Conservation (phyloP, 2,329 filamentous ascomycete genomes). For the Aspergillus carbonarius region DNA sequence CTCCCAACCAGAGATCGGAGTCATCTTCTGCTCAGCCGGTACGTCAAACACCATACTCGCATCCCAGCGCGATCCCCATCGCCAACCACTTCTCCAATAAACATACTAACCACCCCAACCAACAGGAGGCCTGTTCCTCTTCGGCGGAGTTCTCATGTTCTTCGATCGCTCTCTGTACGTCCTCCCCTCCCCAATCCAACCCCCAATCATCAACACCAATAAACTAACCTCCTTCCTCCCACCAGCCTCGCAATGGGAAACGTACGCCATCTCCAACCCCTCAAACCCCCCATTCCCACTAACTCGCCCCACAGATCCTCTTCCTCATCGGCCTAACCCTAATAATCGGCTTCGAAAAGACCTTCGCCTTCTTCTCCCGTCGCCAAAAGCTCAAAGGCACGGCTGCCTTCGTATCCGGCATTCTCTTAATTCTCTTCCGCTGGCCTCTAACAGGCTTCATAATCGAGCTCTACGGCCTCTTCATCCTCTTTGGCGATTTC, state of each 20-base stretch:
- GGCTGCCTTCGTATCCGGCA: constrained; percentile 78
- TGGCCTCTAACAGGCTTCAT: constrained; percentile 92
- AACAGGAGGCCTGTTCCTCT: constrained; percentile 86
- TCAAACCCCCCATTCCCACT: constrained; percentile 11
- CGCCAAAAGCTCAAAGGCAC: constrained; percentile 91
- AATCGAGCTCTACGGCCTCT: constrained; percentile 88
- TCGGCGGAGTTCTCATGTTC: constrained; percentile 92
- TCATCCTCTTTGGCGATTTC: constrained; percentile 94
- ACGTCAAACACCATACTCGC: constrained; percentile 48
- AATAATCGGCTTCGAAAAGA: constrained; percentile 91
- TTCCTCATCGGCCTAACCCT: constrained; percentile 96
- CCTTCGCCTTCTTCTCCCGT: constrained; percentile 88
- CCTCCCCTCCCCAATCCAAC: neutral
- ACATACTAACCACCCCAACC: constrained; percentile 18
- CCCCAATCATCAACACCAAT: neutral
- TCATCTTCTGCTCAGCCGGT: constrained; percentile 97
- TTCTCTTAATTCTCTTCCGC: constrained; percentile 78
- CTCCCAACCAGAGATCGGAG: constrained; percentile 75
- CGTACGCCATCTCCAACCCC: constrained; percentile 50
- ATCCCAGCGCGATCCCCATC: neutral
- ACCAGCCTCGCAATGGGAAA: constrained; percentile 94
- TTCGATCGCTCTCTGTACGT: constrained; percentile 93
- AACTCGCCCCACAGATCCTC: constrained; percentile 66
- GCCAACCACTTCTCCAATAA: neutral
- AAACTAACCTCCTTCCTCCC: neutral